A percentile compares a stretch with the other conserved stretches of the same genome.
phyloP scores from a whole-genome alignment of 1,139 yeast genomes.

The Magnusiomyces starmeri region DNA sequence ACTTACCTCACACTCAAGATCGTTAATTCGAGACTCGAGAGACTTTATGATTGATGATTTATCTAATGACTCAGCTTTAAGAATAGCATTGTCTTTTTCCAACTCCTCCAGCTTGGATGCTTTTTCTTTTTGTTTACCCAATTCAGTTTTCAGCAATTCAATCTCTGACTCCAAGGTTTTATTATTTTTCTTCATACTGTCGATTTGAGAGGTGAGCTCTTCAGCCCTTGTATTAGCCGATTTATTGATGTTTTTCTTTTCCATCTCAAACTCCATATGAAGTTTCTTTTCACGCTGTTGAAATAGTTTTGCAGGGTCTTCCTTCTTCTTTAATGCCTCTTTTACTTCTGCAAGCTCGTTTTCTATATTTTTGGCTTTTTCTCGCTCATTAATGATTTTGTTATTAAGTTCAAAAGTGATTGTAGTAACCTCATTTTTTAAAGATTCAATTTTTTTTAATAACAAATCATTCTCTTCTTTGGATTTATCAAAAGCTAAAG shows the following conservation, averaged over 20 bases:
- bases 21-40: constrained; percentile 11
- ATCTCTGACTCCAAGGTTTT: constrained; percentile 3
- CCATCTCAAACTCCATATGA: constrained; percentile 14
- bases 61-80: background rate
- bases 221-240: constrained; percentile 4
- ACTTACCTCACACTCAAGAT: constrained; percentile 16
- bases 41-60: background rate
- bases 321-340: constrained; percentile 12
- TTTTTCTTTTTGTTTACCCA: background rate
- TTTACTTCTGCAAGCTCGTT: background rate
- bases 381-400: constrained; percentile 10
- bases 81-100: background rate
- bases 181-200: constrained; percentile 7
- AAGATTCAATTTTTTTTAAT: background rate
- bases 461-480: background rate
- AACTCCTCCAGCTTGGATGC: background rate
- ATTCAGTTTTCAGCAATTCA: constrained; percentile 2
- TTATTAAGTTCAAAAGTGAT: constrained; percentile 1
- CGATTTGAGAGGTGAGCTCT: constrained; percentile 9
- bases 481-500: background rate
- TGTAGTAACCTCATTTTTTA: background rate
- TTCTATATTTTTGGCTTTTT: constrained; percentile 4
- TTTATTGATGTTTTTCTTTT: constrained; percentile 6
- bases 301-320: constrained; percentile 11
- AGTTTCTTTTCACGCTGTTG: constrained; percentile 14